These are phyloP conservation scores for Acanthamoeba healyi DNA, from an alignment of 208 protist species.

Conservation along the genomic window DNA sequence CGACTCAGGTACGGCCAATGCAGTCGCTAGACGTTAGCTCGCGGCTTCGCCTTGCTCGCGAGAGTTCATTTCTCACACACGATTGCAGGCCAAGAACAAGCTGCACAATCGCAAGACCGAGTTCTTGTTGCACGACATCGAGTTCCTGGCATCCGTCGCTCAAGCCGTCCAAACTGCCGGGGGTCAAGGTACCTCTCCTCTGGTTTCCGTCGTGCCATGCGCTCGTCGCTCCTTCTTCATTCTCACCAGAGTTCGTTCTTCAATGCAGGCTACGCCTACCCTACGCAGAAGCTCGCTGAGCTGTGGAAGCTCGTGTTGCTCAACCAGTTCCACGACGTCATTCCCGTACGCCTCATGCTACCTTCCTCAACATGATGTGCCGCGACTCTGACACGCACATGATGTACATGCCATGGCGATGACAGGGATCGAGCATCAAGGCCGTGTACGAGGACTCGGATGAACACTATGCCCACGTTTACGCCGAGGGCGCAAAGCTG, in stretches of 20 bases:
- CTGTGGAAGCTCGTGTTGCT: conserved; percentile 88
- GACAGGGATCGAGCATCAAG: conserved; percentile 74
- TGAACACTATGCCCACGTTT: conserved; percentile 49
- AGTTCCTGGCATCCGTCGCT: conserved; percentile 73
- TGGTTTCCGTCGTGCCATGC: not conserved
- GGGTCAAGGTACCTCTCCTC: not conserved
- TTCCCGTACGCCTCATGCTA: conserved; percentile 74
- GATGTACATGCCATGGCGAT: not conserved
- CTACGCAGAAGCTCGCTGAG: conserved; percentile 39
- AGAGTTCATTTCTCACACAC: too few relatives aligned
- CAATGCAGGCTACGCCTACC: conserved; percentile 63
- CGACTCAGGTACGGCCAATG: conserved; percentile 78
- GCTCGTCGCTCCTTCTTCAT: not conserved
- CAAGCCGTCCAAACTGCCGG: not conserved
- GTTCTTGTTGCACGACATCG: conserved; percentile 82
- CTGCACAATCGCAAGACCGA: conserved; percentile 85
- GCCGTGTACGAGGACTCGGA: conserved; percentile 76
- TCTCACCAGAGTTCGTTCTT: not conserved
- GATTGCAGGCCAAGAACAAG: conserved; percentile 82
- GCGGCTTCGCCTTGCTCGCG: not conserved
- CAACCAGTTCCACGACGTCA: conserved; percentile 89
- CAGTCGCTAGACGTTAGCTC: conserved; percentile 7
- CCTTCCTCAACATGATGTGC: too few relatives aligned
- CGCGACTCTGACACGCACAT: too few relatives aligned
- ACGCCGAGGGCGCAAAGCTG: not conserved